These are phyloP conservation scores for Cerrena zonata DNA, from an alignment of 1,284 basidiomycete genomes.

Conservation along the genomic window DNA sequence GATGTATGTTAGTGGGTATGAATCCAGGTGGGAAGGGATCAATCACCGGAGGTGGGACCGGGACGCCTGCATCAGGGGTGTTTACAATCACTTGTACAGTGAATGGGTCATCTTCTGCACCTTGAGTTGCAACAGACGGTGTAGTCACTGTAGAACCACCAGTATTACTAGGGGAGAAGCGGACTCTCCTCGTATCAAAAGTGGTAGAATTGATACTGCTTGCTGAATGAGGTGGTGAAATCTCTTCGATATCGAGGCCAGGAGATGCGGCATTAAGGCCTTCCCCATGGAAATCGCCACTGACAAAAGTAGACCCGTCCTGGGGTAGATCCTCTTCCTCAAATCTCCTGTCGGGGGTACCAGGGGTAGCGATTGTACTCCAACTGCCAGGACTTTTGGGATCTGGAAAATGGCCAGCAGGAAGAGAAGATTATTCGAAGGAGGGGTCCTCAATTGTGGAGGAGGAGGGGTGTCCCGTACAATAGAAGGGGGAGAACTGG, in stretches of 20 bases:
- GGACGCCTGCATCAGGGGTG: neutral
- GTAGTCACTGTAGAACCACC: neutral
- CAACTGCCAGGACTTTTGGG: slow-evolving; percentile 46
- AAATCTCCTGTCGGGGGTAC: slow-evolving; percentile 20
- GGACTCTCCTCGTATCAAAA: neutral
- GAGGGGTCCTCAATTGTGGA: slow-evolving; percentile 15
- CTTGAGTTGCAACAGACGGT: neutral
- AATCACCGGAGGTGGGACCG: neutral
- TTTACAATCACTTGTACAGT: neutral
- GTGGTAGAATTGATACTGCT: neutral
- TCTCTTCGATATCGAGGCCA: neutral
- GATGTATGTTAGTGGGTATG: slow-evolving; percentile 38
- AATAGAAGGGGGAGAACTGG: slow-evolving; percentile 15
- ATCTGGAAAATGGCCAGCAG: slow-evolving; percentile 4
- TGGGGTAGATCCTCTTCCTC: neutral
- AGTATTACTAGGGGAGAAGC: neutral
- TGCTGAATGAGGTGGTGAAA: neutral
- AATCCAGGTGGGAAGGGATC: neutral
- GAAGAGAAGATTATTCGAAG: slow-evolving; percentile 1
- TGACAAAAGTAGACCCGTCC: neutral
- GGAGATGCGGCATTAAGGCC: neutral
- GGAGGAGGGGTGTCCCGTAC: slow-evolving; percentile 16
- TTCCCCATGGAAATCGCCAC: neutral
- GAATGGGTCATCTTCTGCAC: neutral
- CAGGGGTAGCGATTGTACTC: slow-evolving; percentile 64